Evolutionary conservation across 306 rosid genomes (phyloP).

Genomic region (Citrullus colocynthis): DNA sequence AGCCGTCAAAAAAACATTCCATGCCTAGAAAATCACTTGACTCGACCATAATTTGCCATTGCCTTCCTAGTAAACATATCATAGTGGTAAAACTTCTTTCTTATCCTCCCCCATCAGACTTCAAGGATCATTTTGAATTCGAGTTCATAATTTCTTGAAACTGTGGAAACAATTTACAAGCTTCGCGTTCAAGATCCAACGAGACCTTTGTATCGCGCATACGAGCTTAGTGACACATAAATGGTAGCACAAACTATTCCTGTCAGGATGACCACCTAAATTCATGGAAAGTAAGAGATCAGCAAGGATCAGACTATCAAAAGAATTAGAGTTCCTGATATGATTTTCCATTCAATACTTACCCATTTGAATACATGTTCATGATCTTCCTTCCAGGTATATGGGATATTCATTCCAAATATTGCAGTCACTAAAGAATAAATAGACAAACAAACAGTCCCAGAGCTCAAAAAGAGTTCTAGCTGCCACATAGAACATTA

Average conservation of each 20-base stretch:
- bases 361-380: conserved; percentile 81
- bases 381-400: conserved; percentile 29
- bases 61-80: neutral
- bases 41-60: neutral
- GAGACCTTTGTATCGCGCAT: conserved; percentile 86
- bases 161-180: neutral
- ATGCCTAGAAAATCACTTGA: neutral
- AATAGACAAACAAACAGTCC: conserved; percentile 36
- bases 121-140: neutral
- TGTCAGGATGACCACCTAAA: conserved; percentile 57
- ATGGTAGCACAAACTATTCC: conserved; percentile 46
- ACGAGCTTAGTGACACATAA: conserved; percentile 45
- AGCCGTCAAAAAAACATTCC: neutral
- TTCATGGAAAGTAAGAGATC: neutral
- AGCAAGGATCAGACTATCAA: neutral
- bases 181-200: conserved; percentile 50
- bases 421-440: conserved; percentile 52
- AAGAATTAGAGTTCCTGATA: neutral
- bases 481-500: conserved; percentile 32
- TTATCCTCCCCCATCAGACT: neutral
- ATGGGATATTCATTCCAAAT: conserved; percentile 63
- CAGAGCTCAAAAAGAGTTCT: conserved; percentile 62
- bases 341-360: conserved; percentile 3
- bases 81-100: neutral
- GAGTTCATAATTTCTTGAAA: neutral